phyloP scores from a whole-genome alignment of 176 grass and related monocot species.

The Pontederia paniculata region DNA sequence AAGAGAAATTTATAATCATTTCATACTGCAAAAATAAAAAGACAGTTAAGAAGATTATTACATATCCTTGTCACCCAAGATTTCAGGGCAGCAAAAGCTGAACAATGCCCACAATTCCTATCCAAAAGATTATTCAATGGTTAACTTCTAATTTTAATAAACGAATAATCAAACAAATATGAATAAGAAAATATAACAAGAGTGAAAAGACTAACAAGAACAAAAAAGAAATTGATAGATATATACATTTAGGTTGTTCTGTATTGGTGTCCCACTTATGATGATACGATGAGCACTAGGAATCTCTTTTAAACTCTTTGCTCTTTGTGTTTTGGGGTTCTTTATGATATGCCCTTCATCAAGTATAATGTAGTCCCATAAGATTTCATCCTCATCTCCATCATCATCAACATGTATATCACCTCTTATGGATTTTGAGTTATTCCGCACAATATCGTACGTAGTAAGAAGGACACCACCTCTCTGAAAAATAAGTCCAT shows the following conservation, averaged over 20 bases:
- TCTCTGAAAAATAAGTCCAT: constrained; percentile 33
- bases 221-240: constrained; percentile 3
- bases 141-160: background rate
- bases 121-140: constrained; percentile 8
- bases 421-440: constrained; percentile 58
- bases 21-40: background rate
- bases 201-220: background rate
- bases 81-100: constrained; percentile 69
- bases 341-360: constrained; percentile 92
- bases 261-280: constrained; percentile 82
- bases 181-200: constrained; percentile 1
- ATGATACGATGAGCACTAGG: constrained; percentile 58
- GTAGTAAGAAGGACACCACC: constrained; percentile 78
- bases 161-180: background rate
- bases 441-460: constrained; percentile 74
- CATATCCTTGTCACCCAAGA: constrained; percentile 69
- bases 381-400: constrained; percentile 36
- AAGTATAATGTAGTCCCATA: constrained; percentile 84
- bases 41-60: constrained; percentile 20
- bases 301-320: constrained; percentile 70
- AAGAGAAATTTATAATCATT: constrained; percentile 18
- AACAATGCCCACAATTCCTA: constrained; percentile 94
- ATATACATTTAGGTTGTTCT: constrained; percentile 77
- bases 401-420: constrained; percentile 24
- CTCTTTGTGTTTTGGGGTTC: constrained; percentile 61